These are phyloP conservation scores for Ustilago lituana DNA, from an alignment of 1,284 basidiomycete genomes.

Conservation along the genomic window DNA sequence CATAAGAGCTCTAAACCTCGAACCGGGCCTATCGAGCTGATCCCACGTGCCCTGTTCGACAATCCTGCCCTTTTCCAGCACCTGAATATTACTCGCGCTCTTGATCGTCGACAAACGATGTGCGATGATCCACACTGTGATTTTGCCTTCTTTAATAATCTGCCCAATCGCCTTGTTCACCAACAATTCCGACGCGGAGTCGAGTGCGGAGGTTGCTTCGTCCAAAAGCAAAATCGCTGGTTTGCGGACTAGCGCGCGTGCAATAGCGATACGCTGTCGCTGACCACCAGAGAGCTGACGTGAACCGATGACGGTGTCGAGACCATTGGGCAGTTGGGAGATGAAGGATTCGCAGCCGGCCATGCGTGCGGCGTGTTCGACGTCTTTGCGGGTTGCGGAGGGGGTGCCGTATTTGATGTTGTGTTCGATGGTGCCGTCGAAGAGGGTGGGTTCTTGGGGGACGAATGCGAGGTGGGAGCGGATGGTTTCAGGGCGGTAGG, in stretches of 20 bases:
- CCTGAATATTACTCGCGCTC: conserved; percentile 69
- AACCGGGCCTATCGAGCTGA: conserved; percentile 66
- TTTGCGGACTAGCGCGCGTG: conserved; percentile 69
- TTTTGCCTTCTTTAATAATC: conserved; percentile 69
- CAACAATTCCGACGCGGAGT: conserved; percentile 68
- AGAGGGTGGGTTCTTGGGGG: conserved; percentile 63
- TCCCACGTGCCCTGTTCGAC: conserved; percentile 70
- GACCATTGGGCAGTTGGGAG: conserved; percentile 85
- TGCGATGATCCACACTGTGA: conserved; percentile 71
- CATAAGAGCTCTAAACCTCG: conserved; percentile 60
- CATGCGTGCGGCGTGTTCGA: conserved; percentile 84
- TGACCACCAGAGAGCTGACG: conserved; percentile 69
- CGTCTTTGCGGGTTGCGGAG: conserved; percentile 79
- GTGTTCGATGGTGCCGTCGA: conserved; percentile 85
- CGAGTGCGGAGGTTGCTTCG: conserved; percentile 68
- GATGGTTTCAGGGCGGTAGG: conserved; percentile 74
- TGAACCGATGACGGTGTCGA: conserved; percentile 74
- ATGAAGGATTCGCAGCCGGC: conserved; percentile 94
- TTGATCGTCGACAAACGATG: conserved; percentile 71
- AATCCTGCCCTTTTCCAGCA: conserved; percentile 69
- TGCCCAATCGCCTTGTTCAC: conserved; percentile 70
- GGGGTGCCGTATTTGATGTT: conserved; percentile 88
- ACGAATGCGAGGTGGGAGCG: conserved; percentile 63
- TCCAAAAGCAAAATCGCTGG: conserved; percentile 69
- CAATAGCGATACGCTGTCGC: conserved; percentile 71